A percentile compares a stretch with the other conserved stretches of the same genome.
Conservation (phyloP, 441 rosid genomes). For the Gossypium aridum region DNA sequence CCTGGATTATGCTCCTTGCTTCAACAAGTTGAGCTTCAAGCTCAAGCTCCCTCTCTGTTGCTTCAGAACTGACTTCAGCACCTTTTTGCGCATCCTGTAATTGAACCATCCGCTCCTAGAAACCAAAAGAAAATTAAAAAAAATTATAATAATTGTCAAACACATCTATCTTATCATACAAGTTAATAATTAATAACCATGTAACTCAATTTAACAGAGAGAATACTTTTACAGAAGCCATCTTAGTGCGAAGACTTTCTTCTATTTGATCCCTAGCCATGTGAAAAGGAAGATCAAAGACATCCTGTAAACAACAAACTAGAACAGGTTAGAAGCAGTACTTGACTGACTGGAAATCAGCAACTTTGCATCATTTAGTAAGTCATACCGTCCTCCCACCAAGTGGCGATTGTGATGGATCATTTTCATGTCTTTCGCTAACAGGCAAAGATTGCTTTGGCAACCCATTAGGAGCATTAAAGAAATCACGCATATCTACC, state of each 20-base stretch:
- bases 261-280: constrained; percentile 98
- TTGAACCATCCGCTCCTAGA: constrained; percentile 86
- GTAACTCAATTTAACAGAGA: neutral
- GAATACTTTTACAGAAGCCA: constrained; percentile 89
- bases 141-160: neutral
- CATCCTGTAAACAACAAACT: constrained; percentile 49
- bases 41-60: constrained; percentile 97
- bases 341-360: neutral
- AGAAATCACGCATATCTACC: constrained; percentile 93
- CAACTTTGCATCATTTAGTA: constrained; percentile 1
- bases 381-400: constrained; percentile 75
- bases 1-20: constrained; percentile 96
- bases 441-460: constrained; percentile 65
- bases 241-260: constrained; percentile 87
- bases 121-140: constrained; percentile 4
- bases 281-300: constrained; percentile 84
- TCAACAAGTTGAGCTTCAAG: constrained; percentile 98
- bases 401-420: constrained; percentile 76
- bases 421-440: constrained; percentile 54
- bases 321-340: constrained; percentile 5
- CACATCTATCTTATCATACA: neutral
- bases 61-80: constrained; percentile 92
- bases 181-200: neutral
- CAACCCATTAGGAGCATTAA: constrained; percentile 78
- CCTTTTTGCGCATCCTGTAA: constrained; percentile 88